Evolutionary conservation across 2,329 filamentous ascomycete genomes (phyloP), one percentile per base, ranked within the genome.

Genomic region (Lanzia echinophila): DNA sequence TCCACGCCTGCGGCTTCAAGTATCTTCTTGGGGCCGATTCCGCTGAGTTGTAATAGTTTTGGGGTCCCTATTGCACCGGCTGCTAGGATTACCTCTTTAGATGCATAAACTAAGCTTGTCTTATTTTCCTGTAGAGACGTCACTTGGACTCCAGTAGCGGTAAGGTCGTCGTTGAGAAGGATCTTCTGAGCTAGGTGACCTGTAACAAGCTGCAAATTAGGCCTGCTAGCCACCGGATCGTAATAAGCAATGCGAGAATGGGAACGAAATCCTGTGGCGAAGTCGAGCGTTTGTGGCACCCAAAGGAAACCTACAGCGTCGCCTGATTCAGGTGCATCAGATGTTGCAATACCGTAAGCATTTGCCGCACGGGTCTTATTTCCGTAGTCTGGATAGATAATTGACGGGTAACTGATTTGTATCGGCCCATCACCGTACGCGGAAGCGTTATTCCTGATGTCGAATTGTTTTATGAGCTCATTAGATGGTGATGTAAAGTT

Each of bases 11-110:
- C 50, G 15, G 31, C 45, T 31, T 59, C 42, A 4, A 51, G 19
- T 12, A 28, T 2, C 13, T 24, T 24, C 15, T 51, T 38, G 11
- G 31, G 69, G 1, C 73, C 73, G 39, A 75, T 61, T 33, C 73
- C 73, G 36, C 68, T 72, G 11, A 74, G 67, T 62, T 74, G 73
- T 13, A 75, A 68, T 45, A 76, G 62, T 56, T 74, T 71, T 4
- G 73, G 73, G 0, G 70, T 70, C 60, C 73, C 72, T 63, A 72
- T 71, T 10, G 72, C 60, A 31, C 75, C 75, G 22, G 70, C 74
- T 4, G 73, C 66, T 11, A 78, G 53, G 56, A 78, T 75, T 32
- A 78, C 73, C 57, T 78, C 73, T 24, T 24, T 36, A n/a, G 19
- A 34, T 28, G 49, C 31, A 28, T 34, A 41, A 8, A 49, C n/a